phyloP scores from a whole-genome alignment of 768 basidiomycete genomes.

The Gymnopilus junonius region DNA sequence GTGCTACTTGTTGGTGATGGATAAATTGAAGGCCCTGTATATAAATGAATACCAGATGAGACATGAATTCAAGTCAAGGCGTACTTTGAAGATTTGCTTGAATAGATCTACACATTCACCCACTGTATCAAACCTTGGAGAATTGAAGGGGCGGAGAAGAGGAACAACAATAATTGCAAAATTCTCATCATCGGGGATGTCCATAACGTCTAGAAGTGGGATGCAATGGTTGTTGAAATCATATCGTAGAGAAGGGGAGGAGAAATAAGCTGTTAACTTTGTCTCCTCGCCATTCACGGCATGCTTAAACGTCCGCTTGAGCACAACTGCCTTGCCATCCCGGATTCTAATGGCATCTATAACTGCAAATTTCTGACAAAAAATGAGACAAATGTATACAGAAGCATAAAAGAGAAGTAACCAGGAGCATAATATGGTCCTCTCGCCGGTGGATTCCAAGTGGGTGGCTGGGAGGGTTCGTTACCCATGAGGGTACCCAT shows the following conservation, averaged over 20 bases:
- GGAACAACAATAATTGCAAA: background rate
- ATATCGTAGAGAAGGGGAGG: background rate
- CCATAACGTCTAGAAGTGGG: background rate
- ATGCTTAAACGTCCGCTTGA: background rate
- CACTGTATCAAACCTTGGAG: background rate
- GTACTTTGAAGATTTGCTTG: background rate
- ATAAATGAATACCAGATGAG: background rate
- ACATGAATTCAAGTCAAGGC: background rate
- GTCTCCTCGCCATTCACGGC: background rate
- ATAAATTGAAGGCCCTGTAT: background rate
- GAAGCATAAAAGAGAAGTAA: background rate
- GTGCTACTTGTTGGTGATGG: background rate
- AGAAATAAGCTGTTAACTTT: background rate
- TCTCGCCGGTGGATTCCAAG: background rate
- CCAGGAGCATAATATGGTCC: background rate
- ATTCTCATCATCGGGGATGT: background rate
- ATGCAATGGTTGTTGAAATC: background rate
- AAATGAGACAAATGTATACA: background rate
- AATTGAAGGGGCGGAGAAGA: background rate
- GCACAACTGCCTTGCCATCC: background rate
- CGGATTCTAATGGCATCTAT: background rate
- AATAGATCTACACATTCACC: background rate
- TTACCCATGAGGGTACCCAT: slow-evolving; percentile 9
- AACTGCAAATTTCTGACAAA: background rate
- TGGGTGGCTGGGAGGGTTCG: background rate